phyloP scores from a whole-genome alignment of 306 rosid species.

The Nissolia schottii region DNA sequence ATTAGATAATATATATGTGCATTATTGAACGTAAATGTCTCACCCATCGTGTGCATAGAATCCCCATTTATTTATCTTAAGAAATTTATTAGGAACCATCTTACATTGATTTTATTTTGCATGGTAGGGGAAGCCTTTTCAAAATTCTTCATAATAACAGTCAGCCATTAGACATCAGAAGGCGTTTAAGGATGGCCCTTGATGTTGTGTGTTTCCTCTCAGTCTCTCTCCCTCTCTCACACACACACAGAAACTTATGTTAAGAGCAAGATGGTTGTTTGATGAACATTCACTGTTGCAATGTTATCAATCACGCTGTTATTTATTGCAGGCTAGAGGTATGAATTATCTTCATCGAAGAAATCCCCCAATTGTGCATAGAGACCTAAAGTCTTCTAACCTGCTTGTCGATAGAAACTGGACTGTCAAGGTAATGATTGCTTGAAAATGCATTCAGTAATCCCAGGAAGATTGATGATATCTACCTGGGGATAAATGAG shows the following conservation, averaged over 20 bases:
- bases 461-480: constrained; percentile 1
- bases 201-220: constrained; percentile 59
- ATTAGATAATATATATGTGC: neutral
- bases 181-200: constrained; percentile 71
- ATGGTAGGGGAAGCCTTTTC: constrained; percentile 75
- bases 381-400: constrained; percentile 80
- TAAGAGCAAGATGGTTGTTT: neutral
- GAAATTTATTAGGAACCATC: neutral
- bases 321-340: constrained; percentile 61
- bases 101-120: constrained; percentile 22
- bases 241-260: neutral
- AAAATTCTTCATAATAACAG: constrained; percentile 61
- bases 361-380: constrained; percentile 79
- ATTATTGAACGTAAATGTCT: neutral
- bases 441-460: neutral
- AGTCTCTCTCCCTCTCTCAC: constrained; percentile 8
- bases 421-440: constrained; percentile 64
- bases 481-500: constrained; percentile 4
- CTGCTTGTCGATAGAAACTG: constrained; percentile 74
- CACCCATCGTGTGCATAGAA: neutral
- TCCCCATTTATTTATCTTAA: neutral
- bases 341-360: constrained; percentile 78
- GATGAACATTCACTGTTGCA: neutral
- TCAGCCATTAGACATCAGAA: constrained; percentile 57
- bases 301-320: constrained; percentile 3